These are phyloP conservation scores for Rubia yunnanensis DNA, from an alignment of 257 asterid genomes.

Conservation along the genomic window DNA sequence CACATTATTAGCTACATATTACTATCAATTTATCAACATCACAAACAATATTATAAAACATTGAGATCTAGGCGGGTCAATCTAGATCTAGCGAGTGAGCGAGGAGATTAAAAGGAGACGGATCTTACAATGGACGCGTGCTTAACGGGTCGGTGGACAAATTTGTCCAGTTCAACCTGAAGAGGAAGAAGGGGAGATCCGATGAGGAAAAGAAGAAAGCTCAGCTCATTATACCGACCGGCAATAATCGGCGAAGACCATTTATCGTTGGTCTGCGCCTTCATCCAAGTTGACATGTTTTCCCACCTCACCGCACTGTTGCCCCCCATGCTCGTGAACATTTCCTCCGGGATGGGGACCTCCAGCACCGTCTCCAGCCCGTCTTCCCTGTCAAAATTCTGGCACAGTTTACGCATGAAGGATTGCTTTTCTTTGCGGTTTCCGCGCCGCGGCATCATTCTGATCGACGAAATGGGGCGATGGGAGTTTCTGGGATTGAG, in stretches of 20 bases:
- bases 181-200: slow-evolving; percentile 82
- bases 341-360: slow-evolving; percentile 91
- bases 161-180: slow-evolving; percentile 48
- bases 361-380: slow-evolving; percentile 77
- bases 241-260: slow-evolving; percentile 80
- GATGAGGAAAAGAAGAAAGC: slow-evolving; percentile 58
- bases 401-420: slow-evolving; percentile 68
- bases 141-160: slow-evolving; percentile 50
- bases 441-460: not conserved
- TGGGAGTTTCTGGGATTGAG: not conserved
- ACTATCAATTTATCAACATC: too few relatives aligned
- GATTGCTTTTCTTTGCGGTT: slow-evolving; percentile 8
- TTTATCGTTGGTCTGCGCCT: slow-evolving; percentile 74
- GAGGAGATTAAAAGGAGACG: too few relatives aligned
- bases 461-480: too few relatives aligned
- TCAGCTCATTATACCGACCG: slow-evolving; percentile 67
- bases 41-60: too few relatives aligned
- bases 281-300: slow-evolving; percentile 92
- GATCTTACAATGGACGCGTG: slow-evolving; percentile 68
- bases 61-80: too few relatives aligned
- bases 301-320: slow-evolving; percentile 78
- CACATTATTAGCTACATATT: too few relatives aligned
- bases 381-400: slow-evolving; percentile 76
- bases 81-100: not conserved
- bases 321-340: slow-evolving; percentile 62